Evolutionary conservation across 371 early-diverging fungal species (phyloP).

Genomic region (Circinella umbellata): DNA sequence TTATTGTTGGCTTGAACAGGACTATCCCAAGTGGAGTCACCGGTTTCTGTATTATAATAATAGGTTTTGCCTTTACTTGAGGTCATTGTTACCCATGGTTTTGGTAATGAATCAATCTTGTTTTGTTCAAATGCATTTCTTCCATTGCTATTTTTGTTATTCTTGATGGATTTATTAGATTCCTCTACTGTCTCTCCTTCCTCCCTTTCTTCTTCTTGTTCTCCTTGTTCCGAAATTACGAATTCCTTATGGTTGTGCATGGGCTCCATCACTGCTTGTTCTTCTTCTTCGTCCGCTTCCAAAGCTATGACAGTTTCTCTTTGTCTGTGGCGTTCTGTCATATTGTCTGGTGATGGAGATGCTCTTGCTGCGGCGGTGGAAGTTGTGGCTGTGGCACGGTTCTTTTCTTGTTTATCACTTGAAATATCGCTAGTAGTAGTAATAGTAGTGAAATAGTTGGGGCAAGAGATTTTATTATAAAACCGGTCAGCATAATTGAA

Average conservation of each 20-base stretch:
- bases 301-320: constrained; percentile 22
- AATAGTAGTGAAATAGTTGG: not conserved
- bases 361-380: not conserved
- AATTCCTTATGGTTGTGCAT: not conserved
- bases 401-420: not conserved
- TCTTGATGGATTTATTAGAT: not conserved
- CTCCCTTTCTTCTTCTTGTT: not conserved
- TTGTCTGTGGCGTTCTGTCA: not conserved
- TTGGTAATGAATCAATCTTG: constrained; percentile 12
- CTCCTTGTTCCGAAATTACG: not conserved
- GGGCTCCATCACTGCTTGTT: constrained; percentile 17
- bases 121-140: not conserved
- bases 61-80: constrained; percentile 23
- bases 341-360: not conserved
- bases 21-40: constrained; percentile 15
- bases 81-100: constrained; percentile 16
- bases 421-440: not conserved
- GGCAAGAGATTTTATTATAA: no score
- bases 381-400: not conserved
- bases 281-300: constrained; percentile 26
- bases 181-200: not conserved
- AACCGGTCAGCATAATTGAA: not conserved
- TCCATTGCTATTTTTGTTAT: not conserved
- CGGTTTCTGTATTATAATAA: constrained; percentile 23
- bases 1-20: constrained; percentile 1